These are phyloP conservation scores for Trichophyton verrucosum DNA, from an alignment of 2,329 filamentous ascomycete species.

Conservation along the genomic window DNA sequence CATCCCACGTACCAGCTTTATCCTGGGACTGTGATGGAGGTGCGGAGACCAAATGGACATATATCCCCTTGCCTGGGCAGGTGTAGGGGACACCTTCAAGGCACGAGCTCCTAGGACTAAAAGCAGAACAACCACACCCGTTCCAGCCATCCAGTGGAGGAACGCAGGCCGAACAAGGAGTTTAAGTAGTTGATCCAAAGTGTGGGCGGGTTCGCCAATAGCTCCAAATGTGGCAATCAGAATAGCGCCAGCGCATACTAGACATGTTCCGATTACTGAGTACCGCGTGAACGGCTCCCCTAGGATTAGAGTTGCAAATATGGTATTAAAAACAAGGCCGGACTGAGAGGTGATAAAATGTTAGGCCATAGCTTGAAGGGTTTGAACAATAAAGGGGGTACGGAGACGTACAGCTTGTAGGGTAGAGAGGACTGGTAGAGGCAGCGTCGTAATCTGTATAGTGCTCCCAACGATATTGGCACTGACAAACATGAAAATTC, in stretches of 20 bases:
- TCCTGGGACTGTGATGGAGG: constrained; percentile 42
- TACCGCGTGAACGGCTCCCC: constrained; percentile 88
- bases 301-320: constrained; percentile 86
- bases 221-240: constrained; percentile 90
- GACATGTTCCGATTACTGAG: constrained; percentile 77
- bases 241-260: constrained; percentile 79
- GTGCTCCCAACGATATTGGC: constrained; percentile 91
- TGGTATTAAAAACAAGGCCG: constrained; percentile 94
- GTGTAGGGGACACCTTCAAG: constrained; percentile 27
- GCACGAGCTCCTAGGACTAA: constrained; percentile 50
- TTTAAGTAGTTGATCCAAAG: constrained; percentile 63
- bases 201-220: constrained; percentile 85
- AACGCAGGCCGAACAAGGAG: constrained; percentile 65
- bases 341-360: constrained; percentile 38
- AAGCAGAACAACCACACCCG: constrained; percentile 57
- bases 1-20: constrained; percentile 68
- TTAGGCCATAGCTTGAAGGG: constrained; percentile 3
- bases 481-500: constrained; percentile 93
- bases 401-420: constrained; percentile 58
- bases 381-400: neutral
- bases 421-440: constrained; percentile 85
- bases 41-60: constrained; percentile 21
- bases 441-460: constrained; percentile 93
- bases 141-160: constrained; percentile 77
- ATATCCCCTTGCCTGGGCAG: constrained; percentile 19